Percentiles rank a stretch among this genome's conserved stretches.
Evolutionary conservation across 306 rosid genomes (phyloP).

Genomic region (Cucumis melo): DNA sequence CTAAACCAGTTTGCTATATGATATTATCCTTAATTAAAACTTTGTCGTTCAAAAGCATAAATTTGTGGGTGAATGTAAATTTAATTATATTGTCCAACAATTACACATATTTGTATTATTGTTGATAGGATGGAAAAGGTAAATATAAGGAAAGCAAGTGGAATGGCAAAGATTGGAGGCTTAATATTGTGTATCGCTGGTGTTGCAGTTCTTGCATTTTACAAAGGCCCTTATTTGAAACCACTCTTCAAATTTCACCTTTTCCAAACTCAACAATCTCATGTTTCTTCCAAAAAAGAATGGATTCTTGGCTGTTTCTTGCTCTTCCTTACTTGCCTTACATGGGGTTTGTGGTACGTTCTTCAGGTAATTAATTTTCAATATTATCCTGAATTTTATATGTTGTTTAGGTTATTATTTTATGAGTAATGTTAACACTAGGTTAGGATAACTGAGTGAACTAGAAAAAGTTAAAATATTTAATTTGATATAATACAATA

Average conservation of each 20-base stretch:
- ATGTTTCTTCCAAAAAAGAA: slow-evolving; percentile 14
- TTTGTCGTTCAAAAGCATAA: too few relatives aligned
- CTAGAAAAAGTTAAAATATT: too few relatives aligned
- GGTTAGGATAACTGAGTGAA: too few relatives aligned
- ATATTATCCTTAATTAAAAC: too few relatives aligned
- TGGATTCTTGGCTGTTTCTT: slow-evolving; percentile 50
- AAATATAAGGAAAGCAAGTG: slow-evolving; percentile 22
- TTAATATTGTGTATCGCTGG: slow-evolving; percentile 29
- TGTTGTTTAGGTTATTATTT: too few relatives aligned
- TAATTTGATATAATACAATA: too few relatives aligned
- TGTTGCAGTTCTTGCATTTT: slow-evolving; percentile 33
- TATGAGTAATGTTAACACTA: too few relatives aligned
- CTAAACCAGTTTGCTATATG: too few relatives aligned
- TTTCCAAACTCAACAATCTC: slow-evolving; percentile 15
- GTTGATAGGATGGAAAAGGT: slow-evolving; percentile 38
- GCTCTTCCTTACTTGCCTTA: slow-evolving; percentile 14
- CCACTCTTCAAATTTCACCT: slow-evolving; percentile 9
- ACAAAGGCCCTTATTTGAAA: slow-evolving; percentile 34
- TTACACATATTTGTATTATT: too few relatives aligned
- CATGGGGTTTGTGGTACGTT: slow-evolving; percentile 43
- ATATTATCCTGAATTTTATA: too few relatives aligned
- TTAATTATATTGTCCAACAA: too few relatives aligned
- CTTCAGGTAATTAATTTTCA: slow-evolving; percentile 25
- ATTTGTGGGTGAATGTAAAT: too few relatives aligned
- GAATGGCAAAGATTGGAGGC: slow-evolving; percentile 37